Base-by-base conservation (phyloP, 768 basidiomycete genomes). In the Cystobasidium onofrii region DNA sequence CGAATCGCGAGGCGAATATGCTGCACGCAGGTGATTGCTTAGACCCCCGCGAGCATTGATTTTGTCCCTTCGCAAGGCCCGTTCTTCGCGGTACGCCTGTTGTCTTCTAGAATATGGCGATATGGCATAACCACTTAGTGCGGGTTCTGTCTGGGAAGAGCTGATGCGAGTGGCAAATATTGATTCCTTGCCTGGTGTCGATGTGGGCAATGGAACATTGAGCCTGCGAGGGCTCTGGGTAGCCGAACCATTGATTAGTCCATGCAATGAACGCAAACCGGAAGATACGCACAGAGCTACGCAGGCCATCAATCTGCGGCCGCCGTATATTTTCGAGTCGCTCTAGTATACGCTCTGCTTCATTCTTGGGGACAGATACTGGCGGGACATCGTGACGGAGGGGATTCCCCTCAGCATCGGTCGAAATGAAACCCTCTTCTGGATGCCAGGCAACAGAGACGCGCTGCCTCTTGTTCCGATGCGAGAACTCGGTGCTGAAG, bases 81-180 rank as follows among this genome's bases (percentile, higher is more conserved):
- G 52, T 71, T 71, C 54, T 31, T 71, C 69, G 29, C 55, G 54
- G 27, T n/a, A 18, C 1, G 34, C 52, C 18, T 33, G 69, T 34
- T 71, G 69, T 17, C 69, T 54, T 27, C 69, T 52, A 7, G 69
- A 46, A 20, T 71, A 27, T 18, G 69, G 69, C 17, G 52, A 57
- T n/a, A 71, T 71, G 12, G 69, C 69, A 29, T 71, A 36, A 31
- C 69, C 25, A 52, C 27, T 17, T 15, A 71, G 33, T 2, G 54
- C 1, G 1, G 50, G 69, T 25, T 29, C 39, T 10, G 31, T 25
- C 9, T 25, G 69, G 13, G 69, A 60, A 12, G 69, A n/a, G 15
- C 50, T 57, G 50, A 71, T 71, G 15, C 41, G 69, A 25, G 69
- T 71, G 3, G 69, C 69, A 27, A 71, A 71, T 25, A 71, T 71